phyloP scores from a whole-genome alignment of 257 asterid genomes.

The Scutellaria baicalensis region DNA sequence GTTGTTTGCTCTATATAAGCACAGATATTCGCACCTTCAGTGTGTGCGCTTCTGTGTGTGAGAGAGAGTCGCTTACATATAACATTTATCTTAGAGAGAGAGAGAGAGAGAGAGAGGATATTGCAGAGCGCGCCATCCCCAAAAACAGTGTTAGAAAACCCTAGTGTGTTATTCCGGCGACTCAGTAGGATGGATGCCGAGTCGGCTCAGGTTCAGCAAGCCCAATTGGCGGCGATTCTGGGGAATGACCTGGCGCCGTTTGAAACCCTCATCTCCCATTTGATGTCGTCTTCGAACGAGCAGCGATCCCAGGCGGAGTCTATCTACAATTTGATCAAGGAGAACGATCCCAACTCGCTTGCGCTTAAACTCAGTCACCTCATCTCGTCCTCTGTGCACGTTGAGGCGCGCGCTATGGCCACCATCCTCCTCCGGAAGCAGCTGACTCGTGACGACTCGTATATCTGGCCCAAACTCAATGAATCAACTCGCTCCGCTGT shows the following conservation, averaged over 20 bases:
- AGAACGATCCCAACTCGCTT: constrained; percentile 81
- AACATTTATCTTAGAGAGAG: constrained; percentile 2
- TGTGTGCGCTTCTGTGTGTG: constrained; percentile 29
- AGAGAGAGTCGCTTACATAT: neutral
- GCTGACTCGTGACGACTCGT: constrained; percentile 69
- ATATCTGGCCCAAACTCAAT: constrained; percentile 64
- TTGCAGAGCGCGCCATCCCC: constrained; percentile 17
- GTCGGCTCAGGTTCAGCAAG: constrained; percentile 75
- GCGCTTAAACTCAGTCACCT: constrained; percentile 62
- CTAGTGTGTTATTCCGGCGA: constrained; percentile 26
- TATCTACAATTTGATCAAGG: constrained; percentile 70
- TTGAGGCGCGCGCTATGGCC: constrained; percentile 79
- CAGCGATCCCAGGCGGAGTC: constrained; percentile 89
- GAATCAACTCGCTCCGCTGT: constrained; percentile 54
- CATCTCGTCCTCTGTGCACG: constrained; percentile 45
- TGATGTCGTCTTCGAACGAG: constrained; percentile 85
- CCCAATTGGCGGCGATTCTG: constrained; percentile 67
- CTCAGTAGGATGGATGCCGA: constrained; percentile 57
- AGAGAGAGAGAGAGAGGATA: constrained; percentile 3
- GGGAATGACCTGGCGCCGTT: constrained; percentile 75
- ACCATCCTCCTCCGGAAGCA: constrained; percentile 82
- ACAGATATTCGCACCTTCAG: constrained; percentile 3
- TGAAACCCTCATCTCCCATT: constrained; percentile 70
- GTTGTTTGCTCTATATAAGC: neutral
- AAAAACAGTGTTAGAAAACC: constrained; percentile 32